These are phyloP conservation scores for Scheffersomyces amazonensis DNA, from an alignment of 805 yeast species.

Conservation along the genomic window DNA sequence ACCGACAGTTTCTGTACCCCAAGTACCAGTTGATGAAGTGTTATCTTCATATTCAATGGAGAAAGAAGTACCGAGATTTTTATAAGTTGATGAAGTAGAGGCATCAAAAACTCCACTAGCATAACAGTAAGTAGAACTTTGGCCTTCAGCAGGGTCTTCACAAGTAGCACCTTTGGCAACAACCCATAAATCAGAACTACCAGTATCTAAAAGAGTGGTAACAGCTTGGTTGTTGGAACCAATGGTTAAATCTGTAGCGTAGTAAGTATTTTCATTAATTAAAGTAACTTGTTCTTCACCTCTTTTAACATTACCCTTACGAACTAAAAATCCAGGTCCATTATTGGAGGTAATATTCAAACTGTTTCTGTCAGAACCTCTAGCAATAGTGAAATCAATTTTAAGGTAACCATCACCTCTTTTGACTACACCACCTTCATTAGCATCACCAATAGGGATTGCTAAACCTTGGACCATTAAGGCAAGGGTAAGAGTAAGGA, in stretches of 20 bases:
- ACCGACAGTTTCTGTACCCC: constrained; percentile 12
- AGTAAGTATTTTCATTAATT: constrained; percentile 3
- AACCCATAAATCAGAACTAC: constrained; percentile 26
- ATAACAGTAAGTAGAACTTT: constrained; percentile 5
- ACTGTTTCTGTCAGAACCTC: not conserved
- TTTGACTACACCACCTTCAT: not conserved
- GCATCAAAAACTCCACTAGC: constrained; percentile 12
- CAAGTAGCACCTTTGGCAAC: constrained; percentile 21
- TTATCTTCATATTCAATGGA: constrained; percentile 9
- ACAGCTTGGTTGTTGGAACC: constrained; percentile 15
- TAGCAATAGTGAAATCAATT: constrained; percentile 7
- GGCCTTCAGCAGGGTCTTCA: constrained; percentile 8
- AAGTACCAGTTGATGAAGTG: constrained; percentile 10
- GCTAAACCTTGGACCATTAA: constrained; percentile 5
- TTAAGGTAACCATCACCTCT: constrained; percentile 5
- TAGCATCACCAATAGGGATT: constrained; percentile 2
- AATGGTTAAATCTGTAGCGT: constrained; percentile 1
- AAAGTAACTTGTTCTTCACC: constrained; percentile 1
- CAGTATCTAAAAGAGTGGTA: constrained; percentile 20
- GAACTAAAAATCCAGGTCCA: not conserved
- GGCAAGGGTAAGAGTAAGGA: constrained; percentile 7
- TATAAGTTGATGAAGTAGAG: constrained; percentile 2
- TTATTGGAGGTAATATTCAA: not conserved
- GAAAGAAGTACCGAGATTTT: constrained; percentile 5
- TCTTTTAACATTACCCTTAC: constrained; percentile 1